Evolutionary conservation across 257 asterid genomes (phyloP).

Genomic region (Eustoma russellianum): DNA sequence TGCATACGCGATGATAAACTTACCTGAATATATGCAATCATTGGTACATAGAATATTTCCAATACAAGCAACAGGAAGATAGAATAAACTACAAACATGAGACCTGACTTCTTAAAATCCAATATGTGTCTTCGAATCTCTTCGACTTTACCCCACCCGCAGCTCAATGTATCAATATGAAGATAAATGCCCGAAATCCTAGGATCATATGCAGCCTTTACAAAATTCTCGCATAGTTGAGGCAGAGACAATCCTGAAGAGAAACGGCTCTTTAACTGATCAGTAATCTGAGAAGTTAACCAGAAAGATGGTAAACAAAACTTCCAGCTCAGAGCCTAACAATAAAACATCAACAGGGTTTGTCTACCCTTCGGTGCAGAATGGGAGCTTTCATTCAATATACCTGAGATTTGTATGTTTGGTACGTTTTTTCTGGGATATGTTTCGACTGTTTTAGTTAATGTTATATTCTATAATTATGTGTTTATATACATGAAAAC

Average conservation of each 20-base stretch:
- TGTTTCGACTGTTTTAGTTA: too few relatives aligned
- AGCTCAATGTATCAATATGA: slow-evolving; percentile 73
- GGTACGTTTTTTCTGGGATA: too few relatives aligned
- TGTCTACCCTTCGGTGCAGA: too few relatives aligned
- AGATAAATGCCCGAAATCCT: slow-evolving; percentile 87
- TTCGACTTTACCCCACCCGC: slow-evolving; percentile 99
- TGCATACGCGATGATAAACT: slow-evolving; percentile 69
- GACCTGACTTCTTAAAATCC: slow-evolving; percentile 92
- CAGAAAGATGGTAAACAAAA: neutral
- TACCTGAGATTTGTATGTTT: too few relatives aligned
- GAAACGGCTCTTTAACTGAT: slow-evolving; percentile 94
- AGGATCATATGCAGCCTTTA: slow-evolving; percentile 96
- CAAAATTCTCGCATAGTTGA: slow-evolving; percentile 82
- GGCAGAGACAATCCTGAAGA: slow-evolving; percentile 90
- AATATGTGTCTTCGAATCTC: slow-evolving; percentile 86
- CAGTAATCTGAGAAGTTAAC: slow-evolving; percentile 60
- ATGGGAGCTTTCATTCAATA: too few relatives aligned
- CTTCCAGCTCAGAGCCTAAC: neutral
- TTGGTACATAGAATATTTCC: neutral
- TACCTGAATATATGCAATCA: slow-evolving; percentile 36
- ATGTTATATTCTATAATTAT: too few relatives aligned
- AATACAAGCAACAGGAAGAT: too few relatives aligned
- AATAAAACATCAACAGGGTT: neutral
- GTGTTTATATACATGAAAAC: too few relatives aligned
- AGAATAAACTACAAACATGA: neutral